Percentiles rank a stretch among this genome's conserved stretches.
Evolutionary conservation across 2,329 filamentous ascomycete genomes (phyloP).

Genomic region (Apiospora aurea): DNA sequence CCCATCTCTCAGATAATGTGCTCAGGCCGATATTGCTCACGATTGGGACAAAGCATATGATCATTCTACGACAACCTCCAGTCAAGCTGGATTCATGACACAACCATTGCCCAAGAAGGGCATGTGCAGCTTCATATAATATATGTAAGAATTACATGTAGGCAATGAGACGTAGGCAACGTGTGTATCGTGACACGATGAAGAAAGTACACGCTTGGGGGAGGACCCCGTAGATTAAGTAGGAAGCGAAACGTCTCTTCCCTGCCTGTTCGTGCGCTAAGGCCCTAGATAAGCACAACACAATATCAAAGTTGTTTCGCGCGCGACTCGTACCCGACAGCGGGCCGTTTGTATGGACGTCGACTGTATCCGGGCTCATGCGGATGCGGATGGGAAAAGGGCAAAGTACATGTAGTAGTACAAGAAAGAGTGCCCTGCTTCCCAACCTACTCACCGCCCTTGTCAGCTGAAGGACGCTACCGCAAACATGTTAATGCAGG

Average conservation of each 20-base stretch:
- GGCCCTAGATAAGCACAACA: background rate
- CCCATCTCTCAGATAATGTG: background rate
- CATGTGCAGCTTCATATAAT: background rate
- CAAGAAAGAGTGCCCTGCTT: background rate
- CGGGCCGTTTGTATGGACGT: conserved; percentile 5
- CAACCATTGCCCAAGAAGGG: background rate
- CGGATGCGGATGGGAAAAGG: background rate
- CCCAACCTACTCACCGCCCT: conserved; percentile 2
- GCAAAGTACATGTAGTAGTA: background rate
- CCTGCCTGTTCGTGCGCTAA: conserved; percentile 9
- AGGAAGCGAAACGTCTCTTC: conserved; percentile 15
- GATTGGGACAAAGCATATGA: background rate
- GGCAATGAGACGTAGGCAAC: conserved; percentile 7
- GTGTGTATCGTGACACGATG: conserved; percentile 14
- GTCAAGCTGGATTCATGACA: background rate
- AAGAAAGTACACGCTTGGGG: background rate
- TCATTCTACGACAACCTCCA: background rate
- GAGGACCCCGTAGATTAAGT: background rate
- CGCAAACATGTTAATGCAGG: conserved; percentile 25
- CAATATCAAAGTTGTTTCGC: background rate
- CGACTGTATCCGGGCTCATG: conserved; percentile 1
- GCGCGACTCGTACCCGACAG: conserved; percentile 11
- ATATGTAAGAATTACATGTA: conserved; percentile 14
- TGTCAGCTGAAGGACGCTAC: conserved; percentile 21
- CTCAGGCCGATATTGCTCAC: background rate